A percentile compares a stretch with the other conserved stretches of the same genome.
These are phyloP conservation scores for Globisporangium lucens DNA, from an alignment of 352 stramenopile species.

Conservation along the genomic window DNA sequence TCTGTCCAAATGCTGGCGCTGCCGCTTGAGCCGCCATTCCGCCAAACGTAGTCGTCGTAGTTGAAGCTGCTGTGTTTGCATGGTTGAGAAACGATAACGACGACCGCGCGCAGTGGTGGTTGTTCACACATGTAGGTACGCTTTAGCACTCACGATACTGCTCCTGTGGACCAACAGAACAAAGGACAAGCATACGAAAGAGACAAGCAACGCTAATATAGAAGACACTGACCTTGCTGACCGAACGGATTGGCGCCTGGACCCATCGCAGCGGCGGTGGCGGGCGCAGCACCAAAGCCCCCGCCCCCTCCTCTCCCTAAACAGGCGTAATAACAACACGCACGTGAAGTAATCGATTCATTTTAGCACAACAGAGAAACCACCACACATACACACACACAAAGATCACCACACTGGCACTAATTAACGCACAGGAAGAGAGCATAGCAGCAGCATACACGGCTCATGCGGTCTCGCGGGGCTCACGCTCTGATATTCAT, in stretches of 20 bases:
- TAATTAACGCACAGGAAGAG: background rate
- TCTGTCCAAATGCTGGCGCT: slow-evolving; percentile 37
- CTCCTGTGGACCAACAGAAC: slow-evolving; percentile 4
- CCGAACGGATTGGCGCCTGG: slow-evolving; percentile 32
- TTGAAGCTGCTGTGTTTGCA: slow-evolving; percentile 7
- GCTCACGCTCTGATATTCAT: background rate
- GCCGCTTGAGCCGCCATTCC: slow-evolving; percentile 2
- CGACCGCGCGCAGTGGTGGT: background rate
- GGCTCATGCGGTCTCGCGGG: background rate
- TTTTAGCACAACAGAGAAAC: background rate
- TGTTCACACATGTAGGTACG: background rate
- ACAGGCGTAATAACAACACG: background rate
- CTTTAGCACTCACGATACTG: background rate
- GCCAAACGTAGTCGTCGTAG: slow-evolving; percentile 30
- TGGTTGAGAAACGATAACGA: slow-evolving; percentile 2
- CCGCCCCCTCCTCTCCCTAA: slow-evolving; percentile 1
- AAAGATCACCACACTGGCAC: background rate
- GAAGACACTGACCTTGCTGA: slow-evolving; percentile 31
- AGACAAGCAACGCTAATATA: background rate
- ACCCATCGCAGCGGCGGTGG: slow-evolving; percentile 1
- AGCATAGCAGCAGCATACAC: background rate
- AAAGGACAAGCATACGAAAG: background rate
- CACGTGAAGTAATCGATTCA: background rate
- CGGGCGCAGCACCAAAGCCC: slow-evolving; percentile 5
- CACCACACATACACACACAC: background rate